Base-by-base conservation (phyloP, 148 eudicot species). In the Fagopyrum homotropicum region DNA sequence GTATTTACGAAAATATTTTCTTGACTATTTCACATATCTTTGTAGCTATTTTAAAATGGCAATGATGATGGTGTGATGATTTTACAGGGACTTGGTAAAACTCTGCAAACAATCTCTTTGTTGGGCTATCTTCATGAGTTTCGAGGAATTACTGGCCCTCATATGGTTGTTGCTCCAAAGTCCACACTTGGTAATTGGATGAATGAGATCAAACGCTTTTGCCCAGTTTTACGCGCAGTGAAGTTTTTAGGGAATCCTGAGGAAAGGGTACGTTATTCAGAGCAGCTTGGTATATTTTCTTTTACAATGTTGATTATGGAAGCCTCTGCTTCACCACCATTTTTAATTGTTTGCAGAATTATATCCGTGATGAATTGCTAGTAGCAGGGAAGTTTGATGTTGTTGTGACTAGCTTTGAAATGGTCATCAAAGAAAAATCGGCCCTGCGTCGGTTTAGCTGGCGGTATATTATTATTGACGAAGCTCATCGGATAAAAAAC, bases 91-190 rank as follows among this genome's bases (percentile, higher is more conserved):
- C 98, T 96, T 69, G 99, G 99, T 56, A 96, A 96, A 83, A 96
- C 99, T 10, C 84, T 96, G 83, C 99, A 96, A 88, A 96, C 99
- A 54, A 96, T 96, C 74, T 96, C 99, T 60, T 84, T 96, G 81
- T 75, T 96, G 88, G 99, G 94, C 30, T 95, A 95, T 82, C 84
- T 95, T 69, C 92, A 90, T 69, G 99, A 95, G 80, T 95, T 86
- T 77, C 86, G 98, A 88, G 99, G 98, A 63, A 95, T 95, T 70
- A 90, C 88, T 79, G 99, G 99, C 72, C 99, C 99, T 61, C 99
- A 95, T 80, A 95, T 95, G 99, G 99, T 95, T 81, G 99, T 95
- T 84, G 93, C 99, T 84, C 99, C 99, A 44, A 95, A 95, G 80
- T 95, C 99, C 68, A 95, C 99, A 5, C 97, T 95, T 74, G 99